phyloP scores from a whole-genome alignment of 2,329 filamentous ascomycete species.

The Pseudodiploospora longispora region DNA sequence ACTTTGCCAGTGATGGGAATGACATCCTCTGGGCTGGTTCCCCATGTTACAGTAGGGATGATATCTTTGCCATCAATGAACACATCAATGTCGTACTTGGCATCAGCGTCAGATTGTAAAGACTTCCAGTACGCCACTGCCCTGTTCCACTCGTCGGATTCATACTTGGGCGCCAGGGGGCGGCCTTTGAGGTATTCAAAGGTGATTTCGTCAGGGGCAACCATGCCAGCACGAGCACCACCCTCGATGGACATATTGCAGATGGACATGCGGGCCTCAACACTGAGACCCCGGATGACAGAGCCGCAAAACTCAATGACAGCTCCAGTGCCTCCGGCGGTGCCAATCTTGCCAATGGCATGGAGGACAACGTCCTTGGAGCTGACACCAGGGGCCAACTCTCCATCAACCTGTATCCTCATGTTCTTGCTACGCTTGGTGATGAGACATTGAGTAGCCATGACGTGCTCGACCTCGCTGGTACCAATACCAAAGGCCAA shows the following conservation, averaged over 20 bases:
- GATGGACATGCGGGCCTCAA: slow-evolving; percentile 98
- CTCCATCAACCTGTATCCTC: slow-evolving; percentile 90
- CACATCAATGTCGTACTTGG: slow-evolving; percentile 83
- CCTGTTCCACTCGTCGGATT: slow-evolving; percentile 82
- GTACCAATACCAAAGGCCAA: slow-evolving; percentile 97
- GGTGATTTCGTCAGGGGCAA: slow-evolving; percentile 87
- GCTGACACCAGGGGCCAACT: slow-evolving; percentile 82
- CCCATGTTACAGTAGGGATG: slow-evolving; percentile 89
- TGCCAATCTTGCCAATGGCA: slow-evolving; percentile 88
- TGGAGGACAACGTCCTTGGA: slow-evolving; percentile 94
- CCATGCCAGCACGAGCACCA: slow-evolving; percentile 91
- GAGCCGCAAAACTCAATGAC: slow-evolving; percentile 98
- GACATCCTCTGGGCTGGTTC: slow-evolving; percentile 92
- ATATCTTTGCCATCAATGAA: slow-evolving; percentile 91
- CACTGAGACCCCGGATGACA: slow-evolving; percentile 79
- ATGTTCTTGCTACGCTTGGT: slow-evolving; percentile 98
- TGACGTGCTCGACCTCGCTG: slow-evolving; percentile 95
- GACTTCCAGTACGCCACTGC: slow-evolving; percentile 82
- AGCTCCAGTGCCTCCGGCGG: slow-evolving; percentile 85
- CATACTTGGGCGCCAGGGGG: slow-evolving; percentile 77
- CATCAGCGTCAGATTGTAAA: slow-evolving; percentile 76
- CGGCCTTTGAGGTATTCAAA: slow-evolving; percentile 92
- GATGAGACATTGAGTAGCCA: slow-evolving; percentile 92
- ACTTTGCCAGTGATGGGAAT: slow-evolving; percentile 90
- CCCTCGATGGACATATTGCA: slow-evolving; percentile 99